Conservation (phyloP, 305 asterid genomes). For the Fraxinus platypoda region DNA sequence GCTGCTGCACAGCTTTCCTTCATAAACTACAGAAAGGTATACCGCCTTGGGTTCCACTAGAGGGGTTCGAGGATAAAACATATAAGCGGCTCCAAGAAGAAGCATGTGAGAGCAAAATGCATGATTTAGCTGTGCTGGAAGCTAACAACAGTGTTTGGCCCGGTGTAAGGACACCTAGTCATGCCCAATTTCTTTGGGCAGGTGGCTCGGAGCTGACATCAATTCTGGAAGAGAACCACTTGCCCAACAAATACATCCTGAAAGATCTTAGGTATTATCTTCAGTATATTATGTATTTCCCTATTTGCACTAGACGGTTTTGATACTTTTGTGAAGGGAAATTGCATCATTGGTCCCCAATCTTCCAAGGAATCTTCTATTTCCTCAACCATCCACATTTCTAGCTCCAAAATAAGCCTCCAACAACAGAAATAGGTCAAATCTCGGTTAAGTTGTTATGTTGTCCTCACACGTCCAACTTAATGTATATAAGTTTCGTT, state of each 20-base stretch:
- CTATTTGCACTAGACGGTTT: neutral
- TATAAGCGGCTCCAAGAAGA: slow-evolving; percentile 87
- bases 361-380: neutral
- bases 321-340: neutral
- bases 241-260: slow-evolving; percentile 91
- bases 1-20: slow-evolving; percentile 80
- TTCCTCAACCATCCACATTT: neutral
- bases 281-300: neutral
- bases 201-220: slow-evolving; percentile 92
- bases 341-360: neutral
- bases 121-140: slow-evolving; percentile 83
- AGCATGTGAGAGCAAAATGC: slow-evolving; percentile 81
- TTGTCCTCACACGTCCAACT: neutral
- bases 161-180: slow-evolving; percentile 83
- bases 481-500: neutral
- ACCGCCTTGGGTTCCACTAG: slow-evolving; percentile 97
- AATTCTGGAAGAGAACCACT: slow-evolving; percentile 81
- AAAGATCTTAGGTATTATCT: slow-evolving; percentile 70
- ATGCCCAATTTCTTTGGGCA: slow-evolving; percentile 94
- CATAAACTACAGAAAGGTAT: slow-evolving; percentile 91
- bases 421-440: neutral
- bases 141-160: slow-evolving; percentile 94
- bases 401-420: neutral
- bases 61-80: slow-evolving; percentile 80
- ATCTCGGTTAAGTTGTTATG: neutral